Evolutionary conservation across 2,329 filamentous ascomycete genomes (phyloP), one percentile per base, ranked within the genome.

Genomic region (Penicillium sp.): DNA sequence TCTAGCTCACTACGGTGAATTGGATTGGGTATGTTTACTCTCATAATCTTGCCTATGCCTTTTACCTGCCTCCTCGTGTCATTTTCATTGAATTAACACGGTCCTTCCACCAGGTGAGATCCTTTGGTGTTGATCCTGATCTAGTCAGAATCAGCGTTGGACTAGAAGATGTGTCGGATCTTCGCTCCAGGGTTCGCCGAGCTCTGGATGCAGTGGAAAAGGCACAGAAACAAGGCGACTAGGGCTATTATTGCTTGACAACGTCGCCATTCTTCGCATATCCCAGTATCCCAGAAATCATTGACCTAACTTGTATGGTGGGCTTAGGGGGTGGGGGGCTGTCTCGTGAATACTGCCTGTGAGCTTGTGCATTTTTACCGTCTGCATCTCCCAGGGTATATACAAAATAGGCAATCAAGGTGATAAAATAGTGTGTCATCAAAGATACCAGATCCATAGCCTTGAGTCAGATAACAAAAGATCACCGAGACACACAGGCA

Each of bases 81-180:
- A 33, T 14, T 21, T 20, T 39, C 15, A 30, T 25, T 30, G 19
- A 25, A 39, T 48, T 56, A 45, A 56, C 41, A 33, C 34, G 20
- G 21, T 4, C n/a, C 3, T 37, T 3, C 37, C 36, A 17, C n/a
- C 35, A 78, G 76, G 87, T 86, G 29, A 80, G 78, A 17, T 74
- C 82, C 44, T 91, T 84, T 62, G 88, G 90, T 0, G 87, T 96
- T 3, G 84, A 93, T 39, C 79, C 80, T 1, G 79, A 87, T 61
- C 67, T 98, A 40, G 77, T 97, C 33, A 78, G 93, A 28, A 80
- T 97, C 51, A 96, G 90, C 58, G 86, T 97, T 37, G 93, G 93
- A 0, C 67, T 98, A 36, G 93, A 98, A 63, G 86, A 93, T 46
- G 77, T 81, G 1, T 70, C 74, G 16, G 77, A 82, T 43, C 66